A percentile compares a stretch with the other conserved stretches of the same genome.
phyloP scores from a whole-genome alignment of 1,284 basidiomycete genomes.

The Omphalotus olearius region DNA sequence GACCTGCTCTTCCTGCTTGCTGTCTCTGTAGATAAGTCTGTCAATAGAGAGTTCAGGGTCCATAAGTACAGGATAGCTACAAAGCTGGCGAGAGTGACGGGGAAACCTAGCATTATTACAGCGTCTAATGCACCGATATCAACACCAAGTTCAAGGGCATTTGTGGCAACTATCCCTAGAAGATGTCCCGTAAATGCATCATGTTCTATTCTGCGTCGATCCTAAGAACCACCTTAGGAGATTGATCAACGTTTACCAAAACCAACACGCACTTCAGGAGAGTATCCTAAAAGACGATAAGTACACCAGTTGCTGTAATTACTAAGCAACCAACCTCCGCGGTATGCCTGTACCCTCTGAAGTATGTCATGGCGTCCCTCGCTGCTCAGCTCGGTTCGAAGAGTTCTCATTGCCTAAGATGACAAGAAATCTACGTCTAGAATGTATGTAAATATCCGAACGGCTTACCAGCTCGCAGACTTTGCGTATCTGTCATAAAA shows the following conservation, averaged over 20 bases:
- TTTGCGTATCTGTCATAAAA: constrained; percentile 58
- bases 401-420: constrained; percentile 70
- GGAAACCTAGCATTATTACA: constrained; percentile 88
- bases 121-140: constrained; percentile 89
- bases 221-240: constrained; percentile 36
- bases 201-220: constrained; percentile 79
- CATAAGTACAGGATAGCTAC: constrained; percentile 35
- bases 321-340: constrained; percentile 63
- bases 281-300: constrained; percentile 43
- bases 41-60: not conserved
- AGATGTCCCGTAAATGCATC: constrained; percentile 84
- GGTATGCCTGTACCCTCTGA: constrained; percentile 77
- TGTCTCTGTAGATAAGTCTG: constrained; percentile 50
- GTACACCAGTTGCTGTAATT: not conserved
- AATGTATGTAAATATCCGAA: not conserved
- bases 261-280: constrained; percentile 36
- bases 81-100: constrained; percentile 73
- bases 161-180: constrained; percentile 87
- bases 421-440: not conserved
- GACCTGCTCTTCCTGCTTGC: constrained; percentile 86
- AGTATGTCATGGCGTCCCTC: constrained; percentile 79
- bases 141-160: constrained; percentile 87
- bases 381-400: constrained; percentile 69
- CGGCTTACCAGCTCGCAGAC: constrained; percentile 72
- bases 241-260: not conserved